These are phyloP conservation scores for Cordyceps pruinosa DNA, from an alignment of 2,329 filamentous ascomycete genomes.

Conservation along the genomic window DNA sequence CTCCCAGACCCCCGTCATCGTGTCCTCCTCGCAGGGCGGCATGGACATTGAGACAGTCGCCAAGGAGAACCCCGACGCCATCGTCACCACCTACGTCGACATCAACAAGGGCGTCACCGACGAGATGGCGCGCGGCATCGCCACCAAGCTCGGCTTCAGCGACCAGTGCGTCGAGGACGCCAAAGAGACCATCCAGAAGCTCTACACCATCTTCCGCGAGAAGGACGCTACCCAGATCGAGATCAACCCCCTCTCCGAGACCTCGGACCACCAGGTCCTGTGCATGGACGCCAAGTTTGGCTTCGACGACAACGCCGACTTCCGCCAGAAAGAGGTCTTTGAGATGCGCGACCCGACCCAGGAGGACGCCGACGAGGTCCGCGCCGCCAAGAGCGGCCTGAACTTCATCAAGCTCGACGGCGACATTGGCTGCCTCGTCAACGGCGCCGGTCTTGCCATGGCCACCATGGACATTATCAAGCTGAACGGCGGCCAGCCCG, in stretches of 20 bases:
- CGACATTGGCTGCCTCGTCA: conserved; percentile 98
- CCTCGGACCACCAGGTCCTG: conserved; percentile 93
- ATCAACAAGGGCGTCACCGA: conserved; percentile 94
- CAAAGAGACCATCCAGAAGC: conserved; percentile 94
- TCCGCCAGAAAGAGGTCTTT: conserved; percentile 96
- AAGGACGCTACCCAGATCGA: conserved; percentile 98
- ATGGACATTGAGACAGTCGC: conserved; percentile 99
- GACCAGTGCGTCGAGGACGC: conserved; percentile 95
- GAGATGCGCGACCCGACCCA: conserved; percentile 88
- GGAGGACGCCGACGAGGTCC: conserved; percentile 96
- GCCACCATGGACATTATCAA: conserved; percentile 99
- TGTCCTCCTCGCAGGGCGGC: conserved; percentile 95
- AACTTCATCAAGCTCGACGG: conserved; percentile 99
- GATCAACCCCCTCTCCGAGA: conserved; percentile 98
- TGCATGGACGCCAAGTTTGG: conserved; percentile 99
- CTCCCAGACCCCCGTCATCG: conserved; percentile 87
- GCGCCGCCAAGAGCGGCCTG: conserved; percentile 85
- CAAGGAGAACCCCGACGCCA: conserved; percentile 95
- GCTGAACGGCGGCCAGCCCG: conserved; percentile 90
- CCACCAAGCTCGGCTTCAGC: conserved; percentile 89
- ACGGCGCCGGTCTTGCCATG: conserved; percentile 98
- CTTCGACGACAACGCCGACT: conserved; percentile 98
- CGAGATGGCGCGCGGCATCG: conserved; percentile 85
- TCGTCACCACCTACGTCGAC: conserved; percentile 87
- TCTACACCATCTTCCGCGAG: conserved; percentile 98